phyloP scores from a whole-genome alignment of 2,329 filamentous ascomycete genomes.

The Cladosporium sp. region DNA sequence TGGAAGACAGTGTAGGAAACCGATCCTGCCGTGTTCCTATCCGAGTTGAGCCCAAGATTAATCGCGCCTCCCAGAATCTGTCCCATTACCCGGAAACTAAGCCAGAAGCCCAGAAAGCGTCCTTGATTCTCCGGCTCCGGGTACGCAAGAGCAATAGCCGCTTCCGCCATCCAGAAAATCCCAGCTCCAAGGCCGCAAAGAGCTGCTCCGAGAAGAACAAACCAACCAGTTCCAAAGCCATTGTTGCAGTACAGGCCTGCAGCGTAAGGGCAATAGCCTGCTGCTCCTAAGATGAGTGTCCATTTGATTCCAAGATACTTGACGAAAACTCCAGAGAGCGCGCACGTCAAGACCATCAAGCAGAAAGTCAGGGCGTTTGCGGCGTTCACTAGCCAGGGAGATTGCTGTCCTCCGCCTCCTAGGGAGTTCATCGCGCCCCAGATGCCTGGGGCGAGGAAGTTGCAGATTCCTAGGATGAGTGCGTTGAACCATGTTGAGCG shows the following conservation, averaged over 20 bases:
- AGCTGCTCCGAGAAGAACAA: conserved; percentile 62
- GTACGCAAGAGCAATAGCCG: conserved; percentile 67
- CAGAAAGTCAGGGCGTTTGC: conserved; percentile 69
- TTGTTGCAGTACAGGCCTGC: conserved; percentile 70
- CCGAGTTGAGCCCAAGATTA: conserved; percentile 61
- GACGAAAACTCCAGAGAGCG: conserved; percentile 59
- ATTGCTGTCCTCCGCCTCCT: conserved; percentile 62
- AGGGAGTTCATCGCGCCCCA: conserved; percentile 68
- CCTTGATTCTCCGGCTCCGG: conserved; percentile 65
- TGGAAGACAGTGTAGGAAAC: conserved; percentile 66
- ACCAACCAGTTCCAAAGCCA: conserved; percentile 63
- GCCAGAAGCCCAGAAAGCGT: conserved; percentile 63
- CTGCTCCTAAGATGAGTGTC: conserved; percentile 64
- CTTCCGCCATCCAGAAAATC: conserved; percentile 71
- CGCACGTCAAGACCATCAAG: conserved; percentile 68
- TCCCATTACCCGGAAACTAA: conserved; percentile 56
- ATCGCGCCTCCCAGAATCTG: conserved; percentile 69
- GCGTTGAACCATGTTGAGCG: conserved; percentile 69
- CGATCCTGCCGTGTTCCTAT: conserved; percentile 54
- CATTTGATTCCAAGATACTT: conserved; percentile 66
- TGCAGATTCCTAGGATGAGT: conserved; percentile 65
- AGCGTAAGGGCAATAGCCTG: conserved; percentile 67
- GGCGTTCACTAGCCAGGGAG: conserved; percentile 63
- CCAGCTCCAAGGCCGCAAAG: conserved; percentile 66
- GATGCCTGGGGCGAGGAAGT: conserved; percentile 65